Percentiles rank a stretch among this genome's conserved stretches.
These are phyloP conservation scores for Wilhelminamyces savonicus DNA, from an alignment of 805 yeast species.

Conservation along the genomic window DNA sequence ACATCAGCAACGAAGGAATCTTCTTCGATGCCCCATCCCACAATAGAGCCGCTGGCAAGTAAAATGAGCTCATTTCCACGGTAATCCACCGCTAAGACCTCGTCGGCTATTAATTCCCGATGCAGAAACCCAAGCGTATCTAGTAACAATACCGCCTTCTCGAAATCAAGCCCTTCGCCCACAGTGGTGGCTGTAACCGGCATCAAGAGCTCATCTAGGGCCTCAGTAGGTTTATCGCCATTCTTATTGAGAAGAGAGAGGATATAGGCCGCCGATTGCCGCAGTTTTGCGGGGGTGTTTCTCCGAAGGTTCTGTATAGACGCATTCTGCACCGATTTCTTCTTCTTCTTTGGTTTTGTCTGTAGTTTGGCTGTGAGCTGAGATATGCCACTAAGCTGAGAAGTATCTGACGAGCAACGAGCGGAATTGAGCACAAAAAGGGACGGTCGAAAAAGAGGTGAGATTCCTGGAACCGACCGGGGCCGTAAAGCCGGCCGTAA, in stretches of 20 bases:
- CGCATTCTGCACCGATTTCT: constrained; percentile 1
- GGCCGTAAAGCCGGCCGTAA: too few species aligned
- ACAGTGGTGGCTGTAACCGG: constrained; percentile 68
- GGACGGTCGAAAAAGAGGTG: too few species aligned
- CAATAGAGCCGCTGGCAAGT: constrained; percentile 70
- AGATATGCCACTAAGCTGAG: too few species aligned
- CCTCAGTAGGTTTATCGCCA: constrained; percentile 11
- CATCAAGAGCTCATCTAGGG: constrained; percentile 18
- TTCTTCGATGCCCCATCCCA: constrained; percentile 79
- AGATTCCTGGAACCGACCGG: too few species aligned
- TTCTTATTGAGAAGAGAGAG: constrained; percentile 18
- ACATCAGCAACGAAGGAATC: constrained; percentile 37
- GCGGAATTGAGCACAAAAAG: too few species aligned
- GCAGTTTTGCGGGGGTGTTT: constrained; percentile 14
- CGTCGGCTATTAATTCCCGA: constrained; percentile 69
- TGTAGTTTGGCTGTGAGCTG: too few species aligned
- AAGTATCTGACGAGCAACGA: too few species aligned
- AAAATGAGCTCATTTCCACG: constrained; percentile 52
- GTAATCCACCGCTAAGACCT: constrained; percentile 52
- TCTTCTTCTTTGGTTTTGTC: not conserved
- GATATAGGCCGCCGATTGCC: constrained; percentile 18
- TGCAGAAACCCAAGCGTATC: too few species aligned
- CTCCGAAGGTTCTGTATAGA: constrained; percentile 24
- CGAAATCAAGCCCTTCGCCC: constrained; percentile 42
- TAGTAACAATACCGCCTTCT: constrained; percentile 4